These are phyloP conservation scores for Aspergillus floridensis DNA, from an alignment of 2,329 filamentous ascomycete genomes.

Conservation along the genomic window DNA sequence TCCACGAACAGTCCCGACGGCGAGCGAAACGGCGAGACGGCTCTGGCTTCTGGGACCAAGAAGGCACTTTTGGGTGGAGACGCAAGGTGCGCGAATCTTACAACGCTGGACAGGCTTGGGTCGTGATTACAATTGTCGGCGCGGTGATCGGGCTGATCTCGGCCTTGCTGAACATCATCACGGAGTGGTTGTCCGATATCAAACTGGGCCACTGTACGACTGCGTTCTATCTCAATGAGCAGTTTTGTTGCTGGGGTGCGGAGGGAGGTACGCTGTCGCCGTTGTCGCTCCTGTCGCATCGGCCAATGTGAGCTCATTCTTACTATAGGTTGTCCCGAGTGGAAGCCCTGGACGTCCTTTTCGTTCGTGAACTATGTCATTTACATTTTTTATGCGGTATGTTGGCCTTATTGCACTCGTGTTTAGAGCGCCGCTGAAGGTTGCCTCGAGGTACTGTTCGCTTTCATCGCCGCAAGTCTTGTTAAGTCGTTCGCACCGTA, in stretches of 20 bases:
- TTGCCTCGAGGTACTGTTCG: constrained; percentile 64
- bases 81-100: constrained; percentile 81
- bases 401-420: constrained; percentile 21
- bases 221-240: constrained; percentile 94
- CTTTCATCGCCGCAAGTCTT: constrained; percentile 75
- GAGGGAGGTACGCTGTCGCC: constrained; percentile 63
- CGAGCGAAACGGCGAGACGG: constrained; percentile 71
- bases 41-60: constrained; percentile 67
- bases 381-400: constrained; percentile 80
- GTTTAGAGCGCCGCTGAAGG: constrained; percentile 1
- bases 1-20: constrained; percentile 80
- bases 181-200: constrained; percentile 94
- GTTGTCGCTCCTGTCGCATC: background rate
- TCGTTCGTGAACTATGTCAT: constrained; percentile 77
- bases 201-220: constrained; percentile 96
- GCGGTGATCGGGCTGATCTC: constrained; percentile 92
- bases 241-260: constrained; percentile 96
- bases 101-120: constrained; percentile 96
- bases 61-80: constrained; percentile 72
- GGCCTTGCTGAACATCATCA: constrained; percentile 89
- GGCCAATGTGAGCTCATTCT: constrained; percentile 4
- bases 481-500: constrained; percentile 94
- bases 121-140: constrained; percentile 89
- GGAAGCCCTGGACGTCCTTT: constrained; percentile 83
- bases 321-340: constrained; percentile 70